Evolutionary conservation across 1,284 basidiomycete genomes (phyloP).

Genomic region (Leccinum pachyderme): DNA sequence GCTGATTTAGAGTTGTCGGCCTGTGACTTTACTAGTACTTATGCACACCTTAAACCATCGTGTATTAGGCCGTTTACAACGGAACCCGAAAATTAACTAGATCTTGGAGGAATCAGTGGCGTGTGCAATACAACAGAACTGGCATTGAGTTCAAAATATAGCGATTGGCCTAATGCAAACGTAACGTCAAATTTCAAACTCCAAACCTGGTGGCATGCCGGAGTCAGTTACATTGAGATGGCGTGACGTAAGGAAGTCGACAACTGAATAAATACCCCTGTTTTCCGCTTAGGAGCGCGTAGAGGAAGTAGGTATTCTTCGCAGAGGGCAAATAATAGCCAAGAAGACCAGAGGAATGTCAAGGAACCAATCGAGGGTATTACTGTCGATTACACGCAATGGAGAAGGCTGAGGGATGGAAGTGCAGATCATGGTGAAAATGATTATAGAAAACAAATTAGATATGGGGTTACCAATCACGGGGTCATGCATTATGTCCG

Average conservation of each 20-base stretch:
- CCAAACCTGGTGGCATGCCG: neutral
- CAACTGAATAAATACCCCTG: neutral
- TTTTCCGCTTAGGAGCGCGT: neutral
- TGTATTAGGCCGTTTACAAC: neutral
- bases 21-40: neutral
- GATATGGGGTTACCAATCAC: neutral
- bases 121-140: neutral
- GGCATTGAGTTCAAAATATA: neutral
- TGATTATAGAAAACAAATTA: neutral
- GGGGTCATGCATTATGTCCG: constrained; percentile 10
- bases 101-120: neutral
- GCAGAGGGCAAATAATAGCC: neutral
- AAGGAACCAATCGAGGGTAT: neutral
- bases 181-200: neutral
- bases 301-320: neutral
- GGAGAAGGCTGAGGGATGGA: neutral
- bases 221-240: neutral
- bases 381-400: neutral
- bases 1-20: neutral
- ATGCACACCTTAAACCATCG: neutral
- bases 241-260: neutral
- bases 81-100: neutral
- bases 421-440: neutral
- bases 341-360: neutral
- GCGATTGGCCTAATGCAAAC: neutral